Base-by-base conservation (phyloP, 2,329 filamentous ascomycete species). In the Tolypocladium cylindrosporum region DNA sequence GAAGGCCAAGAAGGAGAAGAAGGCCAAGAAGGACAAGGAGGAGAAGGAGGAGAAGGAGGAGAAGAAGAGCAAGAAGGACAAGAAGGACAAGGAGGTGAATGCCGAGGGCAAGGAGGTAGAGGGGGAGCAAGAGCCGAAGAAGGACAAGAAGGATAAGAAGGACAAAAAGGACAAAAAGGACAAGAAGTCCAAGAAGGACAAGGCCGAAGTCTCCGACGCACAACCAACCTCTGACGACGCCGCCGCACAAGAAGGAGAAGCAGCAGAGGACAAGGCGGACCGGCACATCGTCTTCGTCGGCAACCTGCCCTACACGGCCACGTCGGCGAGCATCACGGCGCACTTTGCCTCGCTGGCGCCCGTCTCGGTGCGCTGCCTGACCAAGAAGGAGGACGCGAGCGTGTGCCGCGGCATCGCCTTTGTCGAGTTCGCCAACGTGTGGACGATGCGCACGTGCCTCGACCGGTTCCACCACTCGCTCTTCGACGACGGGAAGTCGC, bases 361-460 rank as follows among this genome's bases (percentile, higher is more conserved):
- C 31, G 57, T 68, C 19, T 69, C 71, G 34, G 72, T 75, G 58
- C 90, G 93, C 27, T 86, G 90, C 61, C 83, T 90, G 54, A 89
- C 86, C 56, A 82, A 89, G 66, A 84, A 85, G 64, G 76, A 77
- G 57, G 78, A 84, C 62, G 79, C 82, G 14, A 78, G 77, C 57
- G 65, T 85, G 63, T 87, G 84, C 67, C 87, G 87, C 64, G 90
- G 91, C 41, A 88, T 89, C 66, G 91, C 90, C 7, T 96, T 97
- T 72, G 79, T 97, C 65, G 93, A 97, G 73, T 97, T 97, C 69
- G 85, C 85, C 62, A 82, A 85, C 64, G 95, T 87, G 74, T 89
- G 92, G 73, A 85, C 88, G 69, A 95, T 96, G 91, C 89, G 95
- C 79, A 94, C 90, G 39, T 96, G 91, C 69, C 79, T 97, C 60